These are phyloP conservation scores for Suillus luteus DNA, from an alignment of 768 basidiomycete genomes.

Conservation along the genomic window DNA sequence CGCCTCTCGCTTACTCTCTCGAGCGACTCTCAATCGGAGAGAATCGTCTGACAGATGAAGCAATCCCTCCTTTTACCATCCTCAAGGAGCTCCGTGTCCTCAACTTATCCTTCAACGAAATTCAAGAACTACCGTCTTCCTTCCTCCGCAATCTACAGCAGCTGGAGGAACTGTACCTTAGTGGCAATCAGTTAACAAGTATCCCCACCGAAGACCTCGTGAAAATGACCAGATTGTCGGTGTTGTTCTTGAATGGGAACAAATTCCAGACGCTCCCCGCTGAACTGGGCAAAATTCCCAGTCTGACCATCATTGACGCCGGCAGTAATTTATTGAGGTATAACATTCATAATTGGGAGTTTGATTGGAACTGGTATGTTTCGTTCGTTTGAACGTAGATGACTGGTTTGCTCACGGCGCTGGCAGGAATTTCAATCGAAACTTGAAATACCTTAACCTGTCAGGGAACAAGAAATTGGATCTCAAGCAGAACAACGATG, in stretches of 20 bases:
- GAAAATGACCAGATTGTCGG: conserved; percentile 61
- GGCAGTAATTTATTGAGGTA: conserved; percentile 94
- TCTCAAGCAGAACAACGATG: conserved; percentile 74
- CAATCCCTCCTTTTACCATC: conserved; percentile 70
- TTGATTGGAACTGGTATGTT: conserved; percentile 97
- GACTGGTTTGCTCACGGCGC: conserved; percentile 9
- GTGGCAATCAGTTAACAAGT: conserved; percentile 91
- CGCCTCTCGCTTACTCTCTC: conserved; percentile 69
- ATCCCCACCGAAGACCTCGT: conserved; percentile 90
- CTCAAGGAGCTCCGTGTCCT: conserved; percentile 78
- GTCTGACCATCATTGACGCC: conserved; percentile 82
- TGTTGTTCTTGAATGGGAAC: conserved; percentile 93
- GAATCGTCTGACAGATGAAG: conserved; percentile 82
- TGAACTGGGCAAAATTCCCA: conserved; percentile 82
- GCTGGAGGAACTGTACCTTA: conserved; percentile 87
- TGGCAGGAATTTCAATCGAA: conserved; percentile 92
- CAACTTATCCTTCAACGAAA: conserved; percentile 93
- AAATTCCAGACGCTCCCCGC: conserved; percentile 89
- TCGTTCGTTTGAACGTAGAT: neutral
- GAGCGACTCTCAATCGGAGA: conserved; percentile 86
- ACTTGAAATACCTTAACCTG: conserved; percentile 90
- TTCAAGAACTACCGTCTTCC: conserved; percentile 79
- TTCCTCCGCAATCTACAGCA: conserved; percentile 72
- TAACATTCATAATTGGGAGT: conserved; percentile 98
- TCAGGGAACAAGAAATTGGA: conserved; percentile 97